Percentiles rank a stretch among this genome's conserved stretches.
Conservation (phyloP, 768 basidiomycete genomes). For the Leccinum rimulosum region DNA sequence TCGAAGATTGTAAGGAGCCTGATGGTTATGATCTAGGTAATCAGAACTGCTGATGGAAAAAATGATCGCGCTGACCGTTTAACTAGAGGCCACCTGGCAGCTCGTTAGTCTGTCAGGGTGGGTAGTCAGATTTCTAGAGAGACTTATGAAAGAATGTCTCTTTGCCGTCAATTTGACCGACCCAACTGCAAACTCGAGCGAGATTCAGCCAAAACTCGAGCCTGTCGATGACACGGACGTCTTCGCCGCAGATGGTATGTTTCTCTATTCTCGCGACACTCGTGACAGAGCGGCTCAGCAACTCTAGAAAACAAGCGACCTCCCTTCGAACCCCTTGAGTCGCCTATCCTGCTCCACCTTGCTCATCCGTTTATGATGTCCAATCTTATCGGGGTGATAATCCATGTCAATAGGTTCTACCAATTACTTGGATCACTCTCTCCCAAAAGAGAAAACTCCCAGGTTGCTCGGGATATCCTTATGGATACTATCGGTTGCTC, state of each 20-base stretch:
- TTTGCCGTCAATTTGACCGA: conserved; percentile 30
- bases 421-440: conserved; percentile 49
- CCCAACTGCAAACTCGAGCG: conserved; percentile 8
- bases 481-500: conserved; percentile 63
- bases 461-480: conserved; percentile 61
- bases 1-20: conserved; percentile 62
- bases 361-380: conserved; percentile 59
- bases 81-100: conserved; percentile 69
- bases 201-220: conserved; percentile 24
- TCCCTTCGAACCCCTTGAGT: conserved; percentile 22
- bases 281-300: conserved; percentile 40
- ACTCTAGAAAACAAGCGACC: conserved; percentile 24
- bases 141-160: conserved; percentile 54
- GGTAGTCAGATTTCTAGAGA: conserved; percentile 60
- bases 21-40: conserved; percentile 64
- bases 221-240: conserved; percentile 26
- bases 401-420: conserved; percentile 59
- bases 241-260: conserved; percentile 25
- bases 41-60: conserved; percentile 1
- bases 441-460: conserved; percentile 58
- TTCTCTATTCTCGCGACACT: conserved; percentile 24
- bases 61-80: conserved; percentile 7
- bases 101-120: conserved; percentile 61
- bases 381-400: conserved; percentile 48
- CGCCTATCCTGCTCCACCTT: conserved; percentile 54